Base-by-base conservation (phyloP, 768 basidiomycete genomes). In the Cystobasidium onofrii region DNA sequence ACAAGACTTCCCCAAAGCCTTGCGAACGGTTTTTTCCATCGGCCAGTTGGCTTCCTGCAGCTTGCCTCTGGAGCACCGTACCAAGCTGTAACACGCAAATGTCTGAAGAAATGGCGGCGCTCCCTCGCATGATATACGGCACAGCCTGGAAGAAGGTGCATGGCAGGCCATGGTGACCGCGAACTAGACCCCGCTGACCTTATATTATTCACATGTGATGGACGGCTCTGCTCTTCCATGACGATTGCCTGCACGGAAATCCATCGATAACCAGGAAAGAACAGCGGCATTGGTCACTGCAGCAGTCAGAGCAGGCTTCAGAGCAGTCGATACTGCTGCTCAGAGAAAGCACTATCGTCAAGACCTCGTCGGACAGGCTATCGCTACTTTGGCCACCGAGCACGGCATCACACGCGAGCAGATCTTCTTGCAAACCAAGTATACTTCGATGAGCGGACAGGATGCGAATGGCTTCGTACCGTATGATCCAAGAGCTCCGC, bases 401-500 rank as follows among this genome's bases (percentile, higher is more conserved):
- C 86, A 89, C 74, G 84, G 84, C 3, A 84, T 90, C 69, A 85
- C 85, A 69, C 86, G 91, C 4, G 85, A 89, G 78, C 87, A 89
- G 64, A 76, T 92, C 1, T 90, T 86, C 79, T 80, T 92, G 33
- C 90, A 92, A 81, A 90, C 91, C 36, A 92, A 93, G 88, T 90
- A 85, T 79, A 92, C 91, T 0, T 82, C 89, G 0, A 83, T 90
- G 18, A 82, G 82, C 27, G 91, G 91, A 9, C 91, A 93, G 80
- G 89, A 91, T 78, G 80, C 77, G 6, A 82, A 83, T 64, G 85
- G 88, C 76, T 88, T 90, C 0, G 82, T 92, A 52, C 91, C 91
- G 0, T 92, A 92, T 81, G 83, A 89, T 75, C 85, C 86, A 4
- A 79, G 80, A 1, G 82, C 84, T 10, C 36, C 73, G 0, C 54